Evolutionary conservation across 306 rosid genomes (phyloP), one percentile per base, ranked within the genome.

Genomic region (Acacia confusa): DNA sequence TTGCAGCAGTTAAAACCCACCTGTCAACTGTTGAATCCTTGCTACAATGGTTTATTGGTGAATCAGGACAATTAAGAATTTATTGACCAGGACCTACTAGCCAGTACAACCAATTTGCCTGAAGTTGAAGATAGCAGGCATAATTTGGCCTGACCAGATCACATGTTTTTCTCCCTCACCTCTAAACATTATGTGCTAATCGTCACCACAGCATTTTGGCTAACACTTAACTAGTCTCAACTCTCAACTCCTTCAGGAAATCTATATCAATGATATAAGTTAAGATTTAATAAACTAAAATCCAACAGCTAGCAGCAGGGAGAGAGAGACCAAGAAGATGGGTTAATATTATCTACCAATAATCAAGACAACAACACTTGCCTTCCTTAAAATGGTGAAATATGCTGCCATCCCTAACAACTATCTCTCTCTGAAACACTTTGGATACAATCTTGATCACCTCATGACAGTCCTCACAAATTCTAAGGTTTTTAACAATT

Each of bases 351-450:
- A 67, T 74, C 28, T 77, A 88, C 89, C 89, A 82, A 80, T 82
- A 85, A 82, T 87, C 88, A 47, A 32, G 82, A 67, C 88, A 83
- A 30, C 87, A 91, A 77, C 88, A 87, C 64, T 55, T 85, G 14
- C 93, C 94, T 41, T 79, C 81, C 68, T 81, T 86, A 70, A 82
- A 86, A 85, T 87, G 90, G 84, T 87, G 90, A 89, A 86, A 91
- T 77, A 86, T 88, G 57, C 89, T 87, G 82, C 85, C 90, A 72
- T 84, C 88, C 63, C 90, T 86, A 77, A 88, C 85, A 63, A 82
- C 63, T 15, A 85, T 89, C 63, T 86, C 86, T 85, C 86, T 88
- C 38, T 61, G 74, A 78, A 91, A 87, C 72, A 87, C 86, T 82
- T 70, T 60, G 43, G 88, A 91, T 63, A 89, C 75, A 34, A 86